A percentile compares a stretch with the other conserved stretches of the same genome.
phyloP scores from a whole-genome alignment of 148 eudicot genomes.

The Rhododendron ferrugineum region DNA sequence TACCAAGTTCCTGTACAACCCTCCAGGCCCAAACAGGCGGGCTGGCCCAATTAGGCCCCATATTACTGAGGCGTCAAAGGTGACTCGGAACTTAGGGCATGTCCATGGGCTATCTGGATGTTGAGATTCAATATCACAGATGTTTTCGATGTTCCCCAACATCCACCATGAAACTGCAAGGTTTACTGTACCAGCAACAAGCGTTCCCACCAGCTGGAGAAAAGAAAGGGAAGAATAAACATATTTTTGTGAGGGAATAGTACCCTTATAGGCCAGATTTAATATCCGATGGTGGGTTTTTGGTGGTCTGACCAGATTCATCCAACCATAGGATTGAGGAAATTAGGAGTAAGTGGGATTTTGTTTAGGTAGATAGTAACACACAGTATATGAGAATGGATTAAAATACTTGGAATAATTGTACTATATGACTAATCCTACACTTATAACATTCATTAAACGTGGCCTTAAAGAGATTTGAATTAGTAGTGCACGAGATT shows the following conservation, averaged over 20 bases:
- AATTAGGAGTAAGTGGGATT: neutral
- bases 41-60: constrained; percentile 98
- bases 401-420: neutral
- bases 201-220: constrained; percentile 75
- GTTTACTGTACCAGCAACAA: constrained; percentile 75
- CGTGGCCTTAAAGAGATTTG: neutral
- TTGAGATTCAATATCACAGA: constrained; percentile 74
- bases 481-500: neutral
- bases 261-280: neutral
- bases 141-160: constrained; percentile 69
- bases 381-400: neutral
- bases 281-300: neutral
- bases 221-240: neutral
- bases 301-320: neutral
- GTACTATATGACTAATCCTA: neutral
- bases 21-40: constrained; percentile 80
- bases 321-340: neutral
- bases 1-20: constrained; percentile 81
- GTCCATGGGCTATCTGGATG: constrained; percentile 99
- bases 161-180: constrained; percentile 99
- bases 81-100: constrained; percentile 91
- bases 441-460: neutral
- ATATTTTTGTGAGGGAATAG: neutral
- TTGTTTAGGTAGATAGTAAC: neutral
- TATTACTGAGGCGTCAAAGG: constrained; percentile 90